Evolutionary conservation across 2,329 filamentous ascomycete genomes (phyloP), one percentile per base, ranked within the genome.

Genomic region (Fusarium chlamydosporum): DNA sequence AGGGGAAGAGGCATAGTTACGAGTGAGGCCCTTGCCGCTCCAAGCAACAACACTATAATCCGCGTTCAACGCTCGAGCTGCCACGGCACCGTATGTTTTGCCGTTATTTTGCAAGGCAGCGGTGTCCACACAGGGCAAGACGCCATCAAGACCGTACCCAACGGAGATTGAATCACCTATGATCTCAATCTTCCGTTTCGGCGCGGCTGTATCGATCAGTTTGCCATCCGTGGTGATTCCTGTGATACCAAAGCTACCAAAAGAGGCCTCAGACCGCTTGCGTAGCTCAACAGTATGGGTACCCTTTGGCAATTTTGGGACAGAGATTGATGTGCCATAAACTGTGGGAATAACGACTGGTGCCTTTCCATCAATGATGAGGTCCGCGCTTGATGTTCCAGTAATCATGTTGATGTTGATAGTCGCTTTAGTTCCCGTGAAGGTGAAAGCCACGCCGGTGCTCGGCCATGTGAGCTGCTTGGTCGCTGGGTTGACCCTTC

Each of bases 81-180:
- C 78, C 1, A 82, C 74, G 1, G 78, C 81, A n/a, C 79, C 80
- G 54, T 82, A 83, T 6, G 81, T 82, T 56, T 77, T 76, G 15
- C 79, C 76, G 38, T 79, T 80, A 62, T 82, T 73, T 61, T 82
- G 77, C 4, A 82, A 57, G 7, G 73, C 72, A 4, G 81, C 80
- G 3, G 74, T 76, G 72, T 83, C 79, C 4, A 72, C 72, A 67
- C 81, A 83, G 11, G 81, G 81, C 18, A 76, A 65, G 7, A 72
- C 70, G 40, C 79, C 81, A 55, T 81, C 80, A 15, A 82, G 76
- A 3, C 81, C 81, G 61, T 83, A 83, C 5, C 80, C 81, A 6
- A 82, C 81, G 3, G 75, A 79, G 65, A 83, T 83, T 26, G 80
- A 82, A 71, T 83, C 81, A 10, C 81, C 81, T 29, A 83, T 80